Conservation (phyloP, 2,329 filamentous ascomycete species). For the Colletotrichum orchidophilum region DNA sequence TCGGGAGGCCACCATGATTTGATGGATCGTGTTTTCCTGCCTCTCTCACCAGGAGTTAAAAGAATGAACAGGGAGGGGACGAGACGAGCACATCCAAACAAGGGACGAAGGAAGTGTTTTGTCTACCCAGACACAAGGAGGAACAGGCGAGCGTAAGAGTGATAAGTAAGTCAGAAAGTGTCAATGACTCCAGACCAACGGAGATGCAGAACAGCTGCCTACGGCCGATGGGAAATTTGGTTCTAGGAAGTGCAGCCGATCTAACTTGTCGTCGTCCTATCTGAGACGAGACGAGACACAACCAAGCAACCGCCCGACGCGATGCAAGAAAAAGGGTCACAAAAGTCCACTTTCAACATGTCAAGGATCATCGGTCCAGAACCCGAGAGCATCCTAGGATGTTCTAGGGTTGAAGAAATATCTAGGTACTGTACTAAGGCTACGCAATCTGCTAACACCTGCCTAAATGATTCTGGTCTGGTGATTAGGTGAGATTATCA, state of each 20-base stretch:
- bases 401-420: too few species aligned
- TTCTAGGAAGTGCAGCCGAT: background rate
- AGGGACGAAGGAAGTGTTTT: constrained; percentile 1
- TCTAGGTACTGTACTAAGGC: too few species aligned
- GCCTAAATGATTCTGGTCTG: too few species aligned
- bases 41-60: background rate
- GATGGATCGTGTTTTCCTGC: background rate
- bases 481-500: too few species aligned
- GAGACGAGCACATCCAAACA: background rate
- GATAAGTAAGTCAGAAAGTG: constrained; percentile 3
- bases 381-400: too few species aligned
- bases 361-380: too few species aligned
- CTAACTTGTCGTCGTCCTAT: too few species aligned
- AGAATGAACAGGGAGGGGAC: background rate
- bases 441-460: too few species aligned
- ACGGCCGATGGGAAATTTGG: background rate
- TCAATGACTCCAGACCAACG: background rate
- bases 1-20: constrained; percentile 6
- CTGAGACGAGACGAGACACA: too few species aligned
- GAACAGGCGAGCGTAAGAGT: background rate
- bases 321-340: too few species aligned
- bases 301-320: too few species aligned
- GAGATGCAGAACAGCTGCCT: background rate
- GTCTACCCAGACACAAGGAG: background rate
- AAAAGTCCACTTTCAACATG: too few species aligned